Evolutionary conservation across 2,329 filamentous ascomycete genomes (phyloP), one percentile per base, ranked within the genome.

Genomic region (Cryphonectria carpinicola): DNA sequence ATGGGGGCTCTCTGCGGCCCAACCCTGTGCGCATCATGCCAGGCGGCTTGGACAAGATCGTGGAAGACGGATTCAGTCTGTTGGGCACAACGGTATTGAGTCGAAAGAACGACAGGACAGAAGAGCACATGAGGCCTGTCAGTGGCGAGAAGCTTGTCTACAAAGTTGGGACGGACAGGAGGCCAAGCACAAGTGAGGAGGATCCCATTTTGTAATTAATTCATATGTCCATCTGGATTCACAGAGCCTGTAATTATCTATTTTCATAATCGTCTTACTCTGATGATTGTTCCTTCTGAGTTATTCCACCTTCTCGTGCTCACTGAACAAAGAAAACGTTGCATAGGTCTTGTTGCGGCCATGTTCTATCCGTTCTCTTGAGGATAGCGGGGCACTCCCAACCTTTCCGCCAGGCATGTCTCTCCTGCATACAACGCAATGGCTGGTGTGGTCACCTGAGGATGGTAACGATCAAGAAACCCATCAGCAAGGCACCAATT

Each of bases 101-200:
- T 19, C 75, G 79, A 13, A 62, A 66, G n/a, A 67, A 28, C 2
- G 58, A 68, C 10, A 76, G 77, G 2, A 22, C 22, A 1, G 77
- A 81, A 65, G 75, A 76, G 0, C 78, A 78, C 66, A 82, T 83
- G 80, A 76, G 73, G 1, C 80, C 81, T 0, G 75, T 84, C 0
- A 82, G 81, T 68, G 81, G 76, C 0, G 82, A 84, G 74, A 84
- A 84, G 74, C 65, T 83, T 13, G 78, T 80, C 0, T 80, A 80
- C 32, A 68, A n/a, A 25, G 49, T 74, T 19, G 71, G 68, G 52
- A 37, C 60, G 13, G 68, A 65, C 28, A 56, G 68, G 43, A 65
- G 61, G 49, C 65, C 54, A 11, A 70, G 70, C n/a, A 65, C 58
- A 11, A 68, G 70, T 6, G 68, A 70, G 32, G 70, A 65, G 39